Conservation (phyloP, 2,329 filamentous ascomycete genomes). For the Penicillium nordicum region DNA sequence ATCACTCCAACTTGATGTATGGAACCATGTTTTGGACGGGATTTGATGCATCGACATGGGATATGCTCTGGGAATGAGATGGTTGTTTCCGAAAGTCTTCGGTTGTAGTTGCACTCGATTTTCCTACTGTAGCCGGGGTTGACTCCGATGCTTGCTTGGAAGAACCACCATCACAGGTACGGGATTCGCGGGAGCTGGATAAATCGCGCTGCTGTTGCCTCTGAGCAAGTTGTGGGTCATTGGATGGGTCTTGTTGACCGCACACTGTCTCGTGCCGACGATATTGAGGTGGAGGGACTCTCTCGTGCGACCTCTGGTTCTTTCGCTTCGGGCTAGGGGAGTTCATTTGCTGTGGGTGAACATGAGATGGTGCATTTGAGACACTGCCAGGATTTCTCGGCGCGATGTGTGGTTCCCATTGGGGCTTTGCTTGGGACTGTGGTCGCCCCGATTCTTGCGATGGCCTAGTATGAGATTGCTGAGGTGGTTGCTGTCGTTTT, state of each 20-base stretch:
- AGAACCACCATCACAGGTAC: neutral
- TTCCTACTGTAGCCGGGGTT: slow-evolving; percentile 36
- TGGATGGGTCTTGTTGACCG: neutral
- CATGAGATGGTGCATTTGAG: neutral
- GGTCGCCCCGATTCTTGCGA: neutral
- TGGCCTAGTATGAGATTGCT: neutral
- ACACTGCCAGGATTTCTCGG: too few relatives aligned
- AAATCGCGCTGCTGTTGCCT: neutral
- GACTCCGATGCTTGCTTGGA: neutral
- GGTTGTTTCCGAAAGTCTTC: neutral
- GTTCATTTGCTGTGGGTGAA: neutral
- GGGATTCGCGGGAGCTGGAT: neutral
- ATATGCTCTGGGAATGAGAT: neutral
- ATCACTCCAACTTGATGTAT: neutral
- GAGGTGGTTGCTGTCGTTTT: neutral
- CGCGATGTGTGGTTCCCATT: neutral
- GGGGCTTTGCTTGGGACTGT: neutral
- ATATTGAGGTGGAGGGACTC: neutral
- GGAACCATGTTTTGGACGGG: neutral
- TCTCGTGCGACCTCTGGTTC: neutral
- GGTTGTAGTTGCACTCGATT: slow-evolving; percentile 29
- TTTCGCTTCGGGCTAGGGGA: neutral
- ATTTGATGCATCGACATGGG: neutral
- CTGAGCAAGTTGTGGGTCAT: neutral
- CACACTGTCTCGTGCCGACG: neutral